Conservation (phyloP, 805 yeast species). For the Teunomyces funiuensis region DNA sequence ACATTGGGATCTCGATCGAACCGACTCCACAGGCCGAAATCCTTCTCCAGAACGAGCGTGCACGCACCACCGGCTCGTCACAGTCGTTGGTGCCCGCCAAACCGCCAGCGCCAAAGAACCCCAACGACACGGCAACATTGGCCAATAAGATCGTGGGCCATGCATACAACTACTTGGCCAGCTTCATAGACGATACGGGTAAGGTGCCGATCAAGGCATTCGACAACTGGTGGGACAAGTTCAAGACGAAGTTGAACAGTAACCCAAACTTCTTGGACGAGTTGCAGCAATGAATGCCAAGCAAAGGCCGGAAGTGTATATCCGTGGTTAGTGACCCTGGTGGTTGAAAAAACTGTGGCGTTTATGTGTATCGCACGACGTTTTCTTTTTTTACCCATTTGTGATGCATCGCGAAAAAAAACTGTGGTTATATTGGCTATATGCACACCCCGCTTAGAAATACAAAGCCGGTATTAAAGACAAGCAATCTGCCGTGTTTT, state of each 20-base stretch:
- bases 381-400: too few relatives aligned
- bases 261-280: constrained; percentile 80
- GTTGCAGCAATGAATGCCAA: constrained; percentile 8
- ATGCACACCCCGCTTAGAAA: too few relatives aligned
- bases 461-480: too few relatives aligned
- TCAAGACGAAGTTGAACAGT: constrained; percentile 67
- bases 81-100: constrained; percentile 23
- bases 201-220: constrained; percentile 85
- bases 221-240: constrained; percentile 95
- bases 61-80: constrained; percentile 11
- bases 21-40: constrained; percentile 65
- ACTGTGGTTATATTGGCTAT: too few relatives aligned
- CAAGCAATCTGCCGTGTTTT: not conserved
- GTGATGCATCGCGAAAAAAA: too few relatives aligned
- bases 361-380: too few relatives aligned
- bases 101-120: constrained; percentile 19
- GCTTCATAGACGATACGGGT: constrained; percentile 79
- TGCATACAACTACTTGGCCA: constrained; percentile 86
- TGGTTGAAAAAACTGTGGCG: too few relatives aligned
- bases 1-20: constrained; percentile 89
- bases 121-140: constrained; percentile 47
- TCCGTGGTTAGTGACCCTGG: too few relatives aligned
- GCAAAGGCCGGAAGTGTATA: too few relatives aligned
- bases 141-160: constrained; percentile 89
- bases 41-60: constrained; percentile 48